These are phyloP conservation scores for Citrullus mucosospermus DNA, from an alignment of 306 rosid species.

Conservation along the genomic window DNA sequence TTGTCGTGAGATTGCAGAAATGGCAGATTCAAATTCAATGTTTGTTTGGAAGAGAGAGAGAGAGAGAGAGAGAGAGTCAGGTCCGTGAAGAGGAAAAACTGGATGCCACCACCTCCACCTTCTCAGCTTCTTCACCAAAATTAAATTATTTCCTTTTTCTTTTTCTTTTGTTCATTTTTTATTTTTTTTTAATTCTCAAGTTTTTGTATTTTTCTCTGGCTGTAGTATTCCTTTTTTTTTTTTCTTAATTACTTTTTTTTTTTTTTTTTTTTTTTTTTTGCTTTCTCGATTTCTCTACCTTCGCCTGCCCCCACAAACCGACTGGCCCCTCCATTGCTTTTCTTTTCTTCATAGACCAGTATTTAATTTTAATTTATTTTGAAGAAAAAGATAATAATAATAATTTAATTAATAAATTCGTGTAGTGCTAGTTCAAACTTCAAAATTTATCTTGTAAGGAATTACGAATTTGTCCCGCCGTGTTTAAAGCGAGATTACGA, in stretches of 20 bases:
- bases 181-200: background rate
- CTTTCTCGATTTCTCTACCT: slow-evolving; percentile 27
- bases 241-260: background rate
- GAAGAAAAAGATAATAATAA: background rate
- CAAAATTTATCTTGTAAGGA: background rate
- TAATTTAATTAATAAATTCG: background rate
- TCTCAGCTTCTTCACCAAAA: slow-evolving; percentile 25
- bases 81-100: slow-evolving; percentile 23
- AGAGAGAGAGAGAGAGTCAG: slow-evolving; percentile 4
- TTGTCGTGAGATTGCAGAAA: background rate
- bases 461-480: background rate
- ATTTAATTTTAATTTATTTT: background rate
- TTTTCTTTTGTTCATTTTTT: background rate
- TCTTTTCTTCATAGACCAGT: slow-evolving; percentile 5
- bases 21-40: background rate
- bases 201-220: slow-evolving; percentile 19
- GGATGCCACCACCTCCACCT: slow-evolving; percentile 38
- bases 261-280: background rate
- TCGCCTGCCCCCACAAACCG: slow-evolving; percentile 26
- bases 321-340: slow-evolving; percentile 20
- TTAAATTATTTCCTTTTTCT: slow-evolving; percentile 9
- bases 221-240: slow-evolving; percentile 7
- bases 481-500: background rate
- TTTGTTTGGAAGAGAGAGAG: background rate
- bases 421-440: background rate